Conservation (phyloP, 208 protist genomes). For the Sergeia podlipaevii region DNA sequence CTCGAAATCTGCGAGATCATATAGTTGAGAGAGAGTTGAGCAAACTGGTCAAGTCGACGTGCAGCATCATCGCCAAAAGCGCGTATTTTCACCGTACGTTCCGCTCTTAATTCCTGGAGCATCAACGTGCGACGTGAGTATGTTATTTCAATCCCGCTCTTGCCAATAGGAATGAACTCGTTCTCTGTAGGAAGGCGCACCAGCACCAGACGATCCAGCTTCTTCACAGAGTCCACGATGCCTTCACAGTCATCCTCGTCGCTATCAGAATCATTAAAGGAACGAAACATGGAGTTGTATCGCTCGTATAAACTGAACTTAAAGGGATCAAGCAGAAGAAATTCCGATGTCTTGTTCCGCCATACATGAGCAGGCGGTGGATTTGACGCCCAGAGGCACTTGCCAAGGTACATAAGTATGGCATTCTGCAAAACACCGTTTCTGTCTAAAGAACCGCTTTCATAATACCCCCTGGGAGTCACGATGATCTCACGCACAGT, state of each 20-base stretch:
- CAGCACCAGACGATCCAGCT: slow-evolving; percentile 36
- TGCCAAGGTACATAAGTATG: slow-evolving; percentile 50
- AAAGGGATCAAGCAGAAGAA: slow-evolving; percentile 65
- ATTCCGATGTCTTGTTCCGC: slow-evolving; percentile 27
- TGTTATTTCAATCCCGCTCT: slow-evolving; percentile 44
- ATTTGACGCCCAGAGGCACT: slow-evolving; percentile 27
- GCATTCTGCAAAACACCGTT: slow-evolving; percentile 69
- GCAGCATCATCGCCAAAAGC: slow-evolving; percentile 20
- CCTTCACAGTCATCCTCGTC: slow-evolving; percentile 16
- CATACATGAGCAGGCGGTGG: slow-evolving; percentile 23
- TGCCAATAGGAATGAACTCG: slow-evolving; percentile 28
- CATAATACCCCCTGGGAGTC: slow-evolving; percentile 7
- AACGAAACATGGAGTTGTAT: slow-evolving; percentile 16
- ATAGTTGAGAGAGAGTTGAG: slow-evolving; percentile 25
- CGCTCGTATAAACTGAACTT: slow-evolving; percentile 26
- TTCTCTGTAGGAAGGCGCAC: slow-evolving; percentile 31
- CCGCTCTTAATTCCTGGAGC: slow-evolving; percentile 3
- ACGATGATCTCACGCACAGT: not conserved
- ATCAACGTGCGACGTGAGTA: slow-evolving; percentile 21
- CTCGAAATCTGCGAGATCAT: slow-evolving; percentile 35
- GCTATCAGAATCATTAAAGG: slow-evolving; percentile 14
- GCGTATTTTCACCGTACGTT: slow-evolving; percentile 28
- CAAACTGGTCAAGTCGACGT: slow-evolving; percentile 33
- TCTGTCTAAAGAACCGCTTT: slow-evolving; percentile 21
- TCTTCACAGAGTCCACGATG: slow-evolving; percentile 22